Evolutionary conservation across 768 basidiomycete genomes (phyloP).

Genomic region (Phlebiopsis flavidoalba): DNA sequence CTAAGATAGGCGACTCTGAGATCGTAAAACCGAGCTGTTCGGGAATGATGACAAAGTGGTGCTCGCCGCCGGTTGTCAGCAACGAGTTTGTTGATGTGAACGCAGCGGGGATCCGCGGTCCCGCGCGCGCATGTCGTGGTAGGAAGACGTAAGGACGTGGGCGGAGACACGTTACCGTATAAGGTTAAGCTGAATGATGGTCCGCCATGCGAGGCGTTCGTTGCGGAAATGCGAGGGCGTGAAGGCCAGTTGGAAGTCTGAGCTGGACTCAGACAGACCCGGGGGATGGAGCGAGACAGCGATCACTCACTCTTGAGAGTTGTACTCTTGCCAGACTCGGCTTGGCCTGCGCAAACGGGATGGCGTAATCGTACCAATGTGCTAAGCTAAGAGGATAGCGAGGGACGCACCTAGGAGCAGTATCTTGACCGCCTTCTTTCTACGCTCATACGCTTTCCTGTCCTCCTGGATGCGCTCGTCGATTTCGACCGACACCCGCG

Average conservation of each 20-base stretch:
- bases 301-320: conserved; percentile 26
- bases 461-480: conserved; percentile 41
- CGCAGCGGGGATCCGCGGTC: not conserved
- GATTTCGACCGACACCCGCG: conserved; percentile 40
- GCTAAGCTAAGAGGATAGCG: not conserved
- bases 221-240: conserved; percentile 54
- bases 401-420: conserved; percentile 43
- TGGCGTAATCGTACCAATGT: not conserved
- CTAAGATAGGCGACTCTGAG: not conserved
- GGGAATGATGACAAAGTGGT: too few species aligned
- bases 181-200: conserved; percentile 65
- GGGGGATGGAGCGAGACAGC: not conserved
- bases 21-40: not conserved
- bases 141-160: not conserved
- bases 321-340: conserved; percentile 53
- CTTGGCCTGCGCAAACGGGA: conserved; percentile 38
- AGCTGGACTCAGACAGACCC: not conserved
- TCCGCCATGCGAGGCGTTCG: conserved; percentile 56
- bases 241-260: conserved; percentile 68
- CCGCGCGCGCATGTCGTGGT: too few species aligned
- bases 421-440: conserved; percentile 48
- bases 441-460: conserved; percentile 42
- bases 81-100: not conserved
- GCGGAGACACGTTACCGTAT: conserved; percentile 39
- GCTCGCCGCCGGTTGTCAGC: not conserved